Evolutionary conservation across 495 filamentous ascomycete genomes (phyloP).

Genomic region (Talaromyces trachyspermus): DNA sequence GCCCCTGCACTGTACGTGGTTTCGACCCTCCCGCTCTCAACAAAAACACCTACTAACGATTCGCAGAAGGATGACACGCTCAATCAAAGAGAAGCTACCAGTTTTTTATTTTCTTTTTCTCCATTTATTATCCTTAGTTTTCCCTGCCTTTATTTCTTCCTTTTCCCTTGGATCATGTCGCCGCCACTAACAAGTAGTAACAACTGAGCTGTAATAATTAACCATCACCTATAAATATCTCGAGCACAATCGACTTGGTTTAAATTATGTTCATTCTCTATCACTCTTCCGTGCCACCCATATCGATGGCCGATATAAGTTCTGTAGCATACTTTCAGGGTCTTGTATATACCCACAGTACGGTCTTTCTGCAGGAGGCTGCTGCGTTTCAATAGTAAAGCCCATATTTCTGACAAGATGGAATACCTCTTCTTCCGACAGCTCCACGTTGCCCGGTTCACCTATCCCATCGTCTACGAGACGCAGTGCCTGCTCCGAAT

Average conservation of each 20-base stretch:
- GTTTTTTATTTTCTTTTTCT: conserved; percentile 58
- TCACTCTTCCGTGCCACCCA: conserved; percentile 76
- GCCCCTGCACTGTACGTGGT: conserved; percentile 99
- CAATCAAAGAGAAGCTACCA: conserved; percentile 91
- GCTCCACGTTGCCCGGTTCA: conserved; percentile 77
- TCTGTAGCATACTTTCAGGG: conserved; percentile 73
- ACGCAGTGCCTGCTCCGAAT: conserved; percentile 12
- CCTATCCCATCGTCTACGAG: conserved; percentile 46
- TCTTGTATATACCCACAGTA: conserved; percentile 79
- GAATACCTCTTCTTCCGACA: conserved; percentile 82
- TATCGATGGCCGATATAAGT: conserved; percentile 63
- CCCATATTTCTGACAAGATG: conserved; percentile 66
- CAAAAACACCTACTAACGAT: too few relatives aligned
- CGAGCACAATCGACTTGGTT: too few relatives aligned
- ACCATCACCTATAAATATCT: too few relatives aligned
- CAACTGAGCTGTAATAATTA: too few relatives aligned
- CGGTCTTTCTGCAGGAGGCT: conserved; percentile 36
- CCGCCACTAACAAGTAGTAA: too few relatives aligned
- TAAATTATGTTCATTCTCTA: too few relatives aligned
- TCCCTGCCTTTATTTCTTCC: too few relatives aligned
- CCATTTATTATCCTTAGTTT: too few relatives aligned
- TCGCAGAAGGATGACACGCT: conserved; percentile 99
- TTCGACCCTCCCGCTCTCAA: too few relatives aligned
- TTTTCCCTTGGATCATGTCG: too few relatives aligned
- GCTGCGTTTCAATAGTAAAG: conserved; percentile 57